These are phyloP conservation scores for Cystobasidium tubakii DNA, from an alignment of 768 basidiomycete species.

Conservation along the genomic window DNA sequence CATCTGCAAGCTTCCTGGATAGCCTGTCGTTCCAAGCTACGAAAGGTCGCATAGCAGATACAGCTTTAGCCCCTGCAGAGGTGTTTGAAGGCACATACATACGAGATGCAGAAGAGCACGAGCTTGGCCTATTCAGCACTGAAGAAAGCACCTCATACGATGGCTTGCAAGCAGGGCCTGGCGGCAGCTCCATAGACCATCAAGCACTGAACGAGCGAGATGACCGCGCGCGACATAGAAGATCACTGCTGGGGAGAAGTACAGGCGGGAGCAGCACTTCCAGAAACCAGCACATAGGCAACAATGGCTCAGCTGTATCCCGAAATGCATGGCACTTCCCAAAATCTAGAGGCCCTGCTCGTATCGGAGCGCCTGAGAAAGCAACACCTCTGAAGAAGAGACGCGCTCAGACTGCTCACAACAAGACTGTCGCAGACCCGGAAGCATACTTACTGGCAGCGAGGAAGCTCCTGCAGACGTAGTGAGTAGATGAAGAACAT, in stretches of 20 bases:
- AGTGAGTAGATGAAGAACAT: conserved; percentile 34
- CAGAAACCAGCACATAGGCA: background rate
- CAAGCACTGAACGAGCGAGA: background rate
- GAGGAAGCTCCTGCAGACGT: conserved; percentile 41
- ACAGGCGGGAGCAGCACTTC: background rate
- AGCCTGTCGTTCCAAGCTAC: conserved; percentile 26
- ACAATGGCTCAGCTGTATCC: background rate
- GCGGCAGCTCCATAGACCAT: background rate
- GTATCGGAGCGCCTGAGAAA: conserved; percentile 5
- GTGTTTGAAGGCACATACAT: conserved; percentile 38
- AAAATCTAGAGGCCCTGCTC: conserved; percentile 37
- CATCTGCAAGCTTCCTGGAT: conserved; percentile 29
- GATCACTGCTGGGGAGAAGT: conserved; percentile 21
- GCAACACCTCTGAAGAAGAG: conserved; percentile 37
- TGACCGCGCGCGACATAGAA: conserved; percentile 10
- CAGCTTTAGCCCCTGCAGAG: conserved; percentile 36
- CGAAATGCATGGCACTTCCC: conserved; percentile 34
- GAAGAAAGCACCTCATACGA: background rate
- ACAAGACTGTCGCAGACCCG: conserved; percentile 10
- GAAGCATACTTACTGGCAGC: conserved; percentile 40
- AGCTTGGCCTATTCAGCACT: conserved; percentile 39
- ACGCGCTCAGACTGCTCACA: background rate
- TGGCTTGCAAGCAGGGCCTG: background rate
- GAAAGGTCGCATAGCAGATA: conserved; percentile 18
- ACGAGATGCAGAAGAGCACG: conserved; percentile 41